phyloP scores from a whole-genome alignment of 352 stramenopile genomes.

The Globisporangium nodosum region DNA sequence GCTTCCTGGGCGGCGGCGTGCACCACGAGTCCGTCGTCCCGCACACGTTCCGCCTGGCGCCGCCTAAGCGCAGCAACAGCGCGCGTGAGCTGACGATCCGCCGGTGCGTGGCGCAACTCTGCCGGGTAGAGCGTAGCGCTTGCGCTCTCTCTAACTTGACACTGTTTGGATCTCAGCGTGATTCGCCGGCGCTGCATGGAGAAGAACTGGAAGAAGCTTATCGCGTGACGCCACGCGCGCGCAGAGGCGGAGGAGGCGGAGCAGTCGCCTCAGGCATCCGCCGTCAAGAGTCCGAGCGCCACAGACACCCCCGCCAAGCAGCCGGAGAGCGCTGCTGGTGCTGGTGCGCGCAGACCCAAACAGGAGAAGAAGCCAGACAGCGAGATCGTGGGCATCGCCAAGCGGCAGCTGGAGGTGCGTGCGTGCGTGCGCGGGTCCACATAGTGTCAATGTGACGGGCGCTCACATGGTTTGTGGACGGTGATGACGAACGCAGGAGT shows the following conservation, averaged over 20 bases:
- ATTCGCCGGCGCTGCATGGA: constrained; percentile 65
- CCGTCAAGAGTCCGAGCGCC: constrained; percentile 9
- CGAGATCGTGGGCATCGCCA: constrained; percentile 18
- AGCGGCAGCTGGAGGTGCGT: constrained; percentile 25
- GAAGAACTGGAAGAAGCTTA: constrained; percentile 81
- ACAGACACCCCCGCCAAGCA: constrained; percentile 1
- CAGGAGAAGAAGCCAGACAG: constrained; percentile 16
- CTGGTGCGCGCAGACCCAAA: constrained; percentile 14
- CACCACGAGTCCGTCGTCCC: constrained; percentile 58
- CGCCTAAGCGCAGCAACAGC: constrained; percentile 14
- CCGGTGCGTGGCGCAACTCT: constrained; percentile 21
- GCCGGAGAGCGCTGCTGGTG: constrained; percentile 2
- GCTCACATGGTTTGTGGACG: no score
- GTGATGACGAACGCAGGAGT: no score
- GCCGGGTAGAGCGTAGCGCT: no score
- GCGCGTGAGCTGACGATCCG: constrained; percentile 48
- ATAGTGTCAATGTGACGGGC: no score
- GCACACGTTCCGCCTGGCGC: constrained; percentile 44
- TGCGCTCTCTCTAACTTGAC: no score
- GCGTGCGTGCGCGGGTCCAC: no score
- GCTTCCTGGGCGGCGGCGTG: constrained; percentile 33
- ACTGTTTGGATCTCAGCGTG: constrained; percentile 29
- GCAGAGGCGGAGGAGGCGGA: neutral
- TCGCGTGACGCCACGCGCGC: constrained; percentile 39
- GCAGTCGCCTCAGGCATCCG: neutral